Evolutionary conservation across 768 basidiomycete species (phyloP).

Genomic region (Rhodotorula graminis): DNA sequence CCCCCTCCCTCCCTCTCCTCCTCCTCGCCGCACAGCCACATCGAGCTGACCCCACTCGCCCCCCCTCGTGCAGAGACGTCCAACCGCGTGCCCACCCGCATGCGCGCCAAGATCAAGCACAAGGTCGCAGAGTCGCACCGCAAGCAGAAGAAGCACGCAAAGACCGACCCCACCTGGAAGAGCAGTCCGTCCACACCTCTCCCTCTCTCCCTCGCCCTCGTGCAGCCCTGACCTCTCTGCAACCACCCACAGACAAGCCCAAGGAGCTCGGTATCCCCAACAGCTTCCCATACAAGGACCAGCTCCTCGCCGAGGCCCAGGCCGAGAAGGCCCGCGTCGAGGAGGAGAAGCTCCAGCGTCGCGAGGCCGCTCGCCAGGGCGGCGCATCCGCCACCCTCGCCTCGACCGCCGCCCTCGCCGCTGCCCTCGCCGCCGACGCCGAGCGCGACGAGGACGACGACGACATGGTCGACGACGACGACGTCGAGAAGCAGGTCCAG

Average conservation of each 20-base stretch:
- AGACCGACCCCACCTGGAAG: conserved; percentile 52
- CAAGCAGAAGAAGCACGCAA: conserved; percentile 48
- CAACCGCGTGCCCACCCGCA: conserved; percentile 33
- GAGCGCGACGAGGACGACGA: conserved; percentile 31
- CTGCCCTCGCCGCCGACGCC: conserved; percentile 38
- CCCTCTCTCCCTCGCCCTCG: not conserved
- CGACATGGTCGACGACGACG: conserved; percentile 8
- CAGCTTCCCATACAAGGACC: conserved; percentile 51
- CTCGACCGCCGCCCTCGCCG: conserved; percentile 40
- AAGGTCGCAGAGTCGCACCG: conserved; percentile 46
- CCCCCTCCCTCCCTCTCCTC: not conserved
- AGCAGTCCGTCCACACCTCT: conserved; percentile 44
- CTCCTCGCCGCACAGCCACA: not conserved
- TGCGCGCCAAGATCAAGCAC: conserved; percentile 42
- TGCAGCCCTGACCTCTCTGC: not conserved
- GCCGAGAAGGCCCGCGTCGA: conserved; percentile 45
- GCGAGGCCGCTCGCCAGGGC: conserved; percentile 33
- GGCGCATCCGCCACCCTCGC: conserved; percentile 36
- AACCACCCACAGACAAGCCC: conserved; percentile 45
- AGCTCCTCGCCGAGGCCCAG: conserved; percentile 50
- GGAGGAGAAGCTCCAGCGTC: conserved; percentile 8
- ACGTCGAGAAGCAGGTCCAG: conserved; percentile 19
- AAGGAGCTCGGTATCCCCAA: conserved; percentile 52
- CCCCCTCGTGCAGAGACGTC: conserved; percentile 13
- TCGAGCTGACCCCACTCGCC: not conserved